Percentiles rank a stretch among this genome's conserved stretches.
These are phyloP conservation scores for Macrotyloma uniflorum DNA, from an alignment of 306 rosid species.

Conservation along the genomic window DNA sequence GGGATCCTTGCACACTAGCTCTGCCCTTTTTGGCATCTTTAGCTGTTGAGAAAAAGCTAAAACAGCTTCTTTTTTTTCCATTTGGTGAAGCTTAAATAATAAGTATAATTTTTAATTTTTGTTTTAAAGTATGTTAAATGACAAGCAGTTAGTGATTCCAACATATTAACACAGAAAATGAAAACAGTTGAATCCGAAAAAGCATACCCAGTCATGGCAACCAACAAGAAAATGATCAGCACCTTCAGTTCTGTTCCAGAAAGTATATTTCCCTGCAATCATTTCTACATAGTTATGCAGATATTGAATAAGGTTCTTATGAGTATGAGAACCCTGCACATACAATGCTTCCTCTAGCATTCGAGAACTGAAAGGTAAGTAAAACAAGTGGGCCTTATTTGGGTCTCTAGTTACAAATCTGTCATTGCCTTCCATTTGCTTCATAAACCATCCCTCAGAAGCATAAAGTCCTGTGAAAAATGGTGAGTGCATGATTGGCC, in stretches of 20 bases:
- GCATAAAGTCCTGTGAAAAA: constrained; percentile 79
- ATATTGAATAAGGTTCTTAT: constrained; percentile 54
- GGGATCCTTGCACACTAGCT: no score
- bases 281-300: constrained; percentile 64
- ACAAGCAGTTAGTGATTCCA: no score
- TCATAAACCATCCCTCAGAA: constrained; percentile 99
- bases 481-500: constrained; percentile 74
- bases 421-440: constrained; percentile 58
- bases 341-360: constrained; percentile 63
- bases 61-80: no score
- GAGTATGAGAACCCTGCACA: constrained; percentile 65
- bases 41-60: no score
- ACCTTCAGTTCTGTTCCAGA: constrained; percentile 90
- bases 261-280: constrained; percentile 58
- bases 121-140: background rate
- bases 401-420: constrained; percentile 67
- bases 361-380: constrained; percentile 88
- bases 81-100: no score
- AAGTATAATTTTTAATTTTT: no score
- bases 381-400: constrained; percentile 75
- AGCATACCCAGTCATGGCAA: constrained; percentile 93
- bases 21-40: no score
- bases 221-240: constrained; percentile 95
- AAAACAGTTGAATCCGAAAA: constrained; percentile 21
- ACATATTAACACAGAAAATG: background rate